Percentiles rank a stretch among this genome's conserved stretches.
phyloP scores from a whole-genome alignment of 2,329 filamentous ascomycete genomes.

The Aureobasidium sp. region DNA sequence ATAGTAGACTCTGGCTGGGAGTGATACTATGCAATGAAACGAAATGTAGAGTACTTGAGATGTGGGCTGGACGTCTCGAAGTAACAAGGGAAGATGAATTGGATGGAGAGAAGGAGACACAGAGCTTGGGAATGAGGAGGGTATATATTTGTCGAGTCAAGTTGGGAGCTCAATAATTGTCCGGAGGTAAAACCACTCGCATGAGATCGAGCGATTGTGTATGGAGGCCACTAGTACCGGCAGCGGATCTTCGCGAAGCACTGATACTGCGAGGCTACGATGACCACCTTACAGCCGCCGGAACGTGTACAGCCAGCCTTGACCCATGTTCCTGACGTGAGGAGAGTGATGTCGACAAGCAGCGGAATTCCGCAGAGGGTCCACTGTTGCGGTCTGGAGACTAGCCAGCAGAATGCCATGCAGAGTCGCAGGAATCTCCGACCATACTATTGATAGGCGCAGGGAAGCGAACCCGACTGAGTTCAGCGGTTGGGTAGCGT shows the following conservation, averaged over 20 bases:
- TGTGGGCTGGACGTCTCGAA: conserved; percentile 15
- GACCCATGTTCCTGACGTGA: conserved; percentile 29
- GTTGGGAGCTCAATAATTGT: background rate
- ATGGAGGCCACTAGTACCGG: conserved; percentile 18
- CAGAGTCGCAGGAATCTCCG: conserved; percentile 13
- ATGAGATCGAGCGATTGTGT: conserved; percentile 26
- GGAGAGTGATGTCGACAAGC: conserved; percentile 27
- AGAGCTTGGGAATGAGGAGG: conserved; percentile 14
- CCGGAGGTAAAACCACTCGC: conserved; percentile 16
- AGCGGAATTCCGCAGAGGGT: conserved; percentile 20
- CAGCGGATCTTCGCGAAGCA: conserved; percentile 30
- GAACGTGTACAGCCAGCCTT: conserved; percentile 31
- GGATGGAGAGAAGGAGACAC: conserved; percentile 8
- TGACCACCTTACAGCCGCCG: conserved; percentile 23
- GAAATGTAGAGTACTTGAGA: conserved; percentile 10
- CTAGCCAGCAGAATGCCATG: conserved; percentile 14
- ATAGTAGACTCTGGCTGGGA: conserved; percentile 14
- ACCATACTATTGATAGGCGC: conserved; percentile 14
- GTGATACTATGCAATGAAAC: conserved; percentile 8
- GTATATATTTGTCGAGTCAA: conserved; percentile 30
- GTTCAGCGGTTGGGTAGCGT: conserved; percentile 10
- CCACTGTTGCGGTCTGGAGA: conserved; percentile 11
- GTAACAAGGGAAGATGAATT: conserved; percentile 7
- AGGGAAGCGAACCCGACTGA: conserved; percentile 10
- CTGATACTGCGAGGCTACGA: conserved; percentile 22